These are phyloP conservation scores for Chaetomidium leptoderma DNA, from an alignment of 495 filamentous ascomycete species.

Conservation along the genomic window DNA sequence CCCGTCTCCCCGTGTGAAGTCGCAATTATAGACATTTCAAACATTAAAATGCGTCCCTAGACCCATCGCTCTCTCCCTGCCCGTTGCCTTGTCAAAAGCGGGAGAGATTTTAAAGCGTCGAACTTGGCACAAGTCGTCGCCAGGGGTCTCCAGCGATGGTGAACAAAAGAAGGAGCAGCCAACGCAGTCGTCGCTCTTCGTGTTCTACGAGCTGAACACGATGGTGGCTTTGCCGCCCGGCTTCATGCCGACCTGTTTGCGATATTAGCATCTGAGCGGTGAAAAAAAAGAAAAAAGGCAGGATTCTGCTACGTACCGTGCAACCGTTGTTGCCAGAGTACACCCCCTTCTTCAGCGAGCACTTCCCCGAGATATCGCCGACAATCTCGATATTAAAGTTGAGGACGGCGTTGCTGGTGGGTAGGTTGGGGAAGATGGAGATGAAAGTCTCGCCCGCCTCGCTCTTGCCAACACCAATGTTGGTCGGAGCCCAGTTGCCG, in stretches of 20 bases:
- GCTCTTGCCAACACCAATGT: slow-evolving; percentile 74
- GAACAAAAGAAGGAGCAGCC: neutral
- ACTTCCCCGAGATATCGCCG: slow-evolving; percentile 60
- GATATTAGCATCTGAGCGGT: slow-evolving; percentile 17
- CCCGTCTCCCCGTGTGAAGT: slow-evolving; percentile 18
- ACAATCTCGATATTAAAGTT: slow-evolving; percentile 70
- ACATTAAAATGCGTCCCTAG: slow-evolving; percentile 25
- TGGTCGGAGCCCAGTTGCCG: slow-evolving; percentile 90
- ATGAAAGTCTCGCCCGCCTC: slow-evolving; percentile 64
- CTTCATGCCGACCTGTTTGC: slow-evolving; percentile 37
- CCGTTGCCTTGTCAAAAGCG: slow-evolving; percentile 10
- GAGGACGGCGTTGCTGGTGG: slow-evolving; percentile 58
- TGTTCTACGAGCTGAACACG: slow-evolving; percentile 27
- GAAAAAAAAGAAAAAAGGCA: neutral
- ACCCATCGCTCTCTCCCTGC: slow-evolving; percentile 14
- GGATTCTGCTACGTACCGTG: slow-evolving; percentile 56
- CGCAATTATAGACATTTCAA: slow-evolving; percentile 46
- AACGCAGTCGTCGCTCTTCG: neutral
- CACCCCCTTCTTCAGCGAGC: slow-evolving; percentile 65
- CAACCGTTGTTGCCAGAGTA: slow-evolving; percentile 60
- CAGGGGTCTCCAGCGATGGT: slow-evolving; percentile 5
- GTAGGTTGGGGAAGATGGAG: slow-evolving; percentile 67
- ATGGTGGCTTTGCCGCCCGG: slow-evolving; percentile 36
- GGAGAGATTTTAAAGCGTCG: neutral
- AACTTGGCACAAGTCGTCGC: neutral